Base-by-base conservation (phyloP, 164 flowering plant species). In the Sextonia rubra region DNA sequence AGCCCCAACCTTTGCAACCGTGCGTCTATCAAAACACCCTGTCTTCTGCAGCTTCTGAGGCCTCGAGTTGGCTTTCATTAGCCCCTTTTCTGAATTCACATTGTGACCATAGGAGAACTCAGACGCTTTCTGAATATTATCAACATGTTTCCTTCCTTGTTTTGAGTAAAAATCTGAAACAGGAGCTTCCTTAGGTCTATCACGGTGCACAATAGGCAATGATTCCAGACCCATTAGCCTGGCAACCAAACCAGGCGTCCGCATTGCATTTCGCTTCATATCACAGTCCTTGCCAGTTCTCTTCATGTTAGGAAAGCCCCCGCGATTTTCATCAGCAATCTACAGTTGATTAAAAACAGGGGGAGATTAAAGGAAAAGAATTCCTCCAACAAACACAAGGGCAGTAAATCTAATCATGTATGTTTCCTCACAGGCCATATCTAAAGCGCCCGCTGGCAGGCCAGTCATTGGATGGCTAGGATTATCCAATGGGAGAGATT, bases 181-280 rank as follows among this genome's bases (percentile, higher is more conserved):
- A 1, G 71, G 68, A 55, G 69, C 71, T 61, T 84, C 86, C 70
- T 78, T 82, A 7, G 80, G 70, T 63, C 83, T 86, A 14, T 82
- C 82, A 64, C 75, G 72, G 1, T 60, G 80, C n/a, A 20, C 73
- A 20, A 77, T 73, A 0, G 99, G 99, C 86, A 94, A 83, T 12
- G 94, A 83, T 23, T 94, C 99, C 73, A 94, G 86, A 15, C 99
- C 99, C 99, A 94, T 94, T 0, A 94, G 82, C 90, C 91, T 81
- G 52, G 97, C 99, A 71, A 94, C 91, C 87, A 92, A 82, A 64
- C 91, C 69, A 1, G 99, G 95, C 26, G 85, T 63, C 69, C 79
- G 76, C 87, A 83, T 85, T 74, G 84, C 90, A 74, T 74, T 82
- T 29, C 79, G 77, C 56, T 83, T 84, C 3, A 26, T 3, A 70